Base-by-base conservation (phyloP, 2,329 filamentous ascomycete genomes). In the Fusarium brevicatenulatum region DNA sequence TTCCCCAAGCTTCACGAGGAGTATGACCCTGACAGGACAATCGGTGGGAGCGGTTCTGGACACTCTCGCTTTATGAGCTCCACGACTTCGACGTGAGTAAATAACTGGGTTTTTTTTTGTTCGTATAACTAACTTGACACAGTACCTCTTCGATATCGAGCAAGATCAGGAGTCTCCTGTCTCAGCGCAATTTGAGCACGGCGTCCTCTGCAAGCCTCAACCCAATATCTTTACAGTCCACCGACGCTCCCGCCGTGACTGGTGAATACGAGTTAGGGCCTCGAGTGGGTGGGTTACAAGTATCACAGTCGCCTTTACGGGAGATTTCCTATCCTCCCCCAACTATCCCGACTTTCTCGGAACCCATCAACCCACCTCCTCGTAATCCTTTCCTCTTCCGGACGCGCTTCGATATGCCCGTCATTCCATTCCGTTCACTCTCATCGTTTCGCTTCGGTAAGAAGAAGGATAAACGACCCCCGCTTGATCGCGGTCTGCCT, bases 1-100 rank as follows among this genome's bases (percentile, higher is more conserved):
- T 88, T 86, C 67, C 84, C 86, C 1, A 68, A 70, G 9, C 80
- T 88, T 9, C 68, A 79, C 12, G 66, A 82, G 16, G 82, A 83
- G 70, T 84, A 84, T 58, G 79, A 83, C 36, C 83, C 83, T 0
- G 81, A 84, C 56, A 75, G 74, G 21, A 70, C 55, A 6, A 70
- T 68, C 25, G 66, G 70, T 28, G 73, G 70, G 23, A 75, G 53
- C 28, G 72, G 68, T 61, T 72, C 70, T 8, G 53, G 71, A 34
- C 74, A 74, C 37, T 80, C 79, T 28, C 63, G 59, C 34, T 62
- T 68, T 12, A 65, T 68, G 46, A 70, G 59, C n/a, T 76, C 76
- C 5, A 71, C 74, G 9, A 43, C 61, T 23, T 66, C 72, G 19
- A 71, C 71, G 79, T 78, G 63, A 72, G 76, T 71, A 25, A 13